Evolutionary conservation across 768 basidiomycete genomes (phyloP), one percentile per base, ranked within the genome.

Genomic region (Boletus tylopilopsis): DNA sequence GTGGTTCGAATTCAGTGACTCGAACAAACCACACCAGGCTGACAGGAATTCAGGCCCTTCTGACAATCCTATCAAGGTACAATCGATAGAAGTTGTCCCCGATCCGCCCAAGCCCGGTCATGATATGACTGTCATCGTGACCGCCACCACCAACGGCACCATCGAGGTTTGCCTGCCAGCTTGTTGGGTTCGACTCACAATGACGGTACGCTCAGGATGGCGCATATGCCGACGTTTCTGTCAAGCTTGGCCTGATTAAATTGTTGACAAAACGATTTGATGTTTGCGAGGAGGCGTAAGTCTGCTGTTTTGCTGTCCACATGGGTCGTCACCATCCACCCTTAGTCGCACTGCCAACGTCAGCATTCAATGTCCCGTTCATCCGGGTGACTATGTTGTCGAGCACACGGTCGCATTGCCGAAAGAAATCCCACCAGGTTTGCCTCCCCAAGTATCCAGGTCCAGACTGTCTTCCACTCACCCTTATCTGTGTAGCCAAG

Each of bases 201-300:
- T 59, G 18, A 70, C 32, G 23, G 12, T 3, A n/a, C 45, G 22
- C 12, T 12, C 55, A 97, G 94, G 85, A 94, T 5, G 96, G 96
- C 6, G 89, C 95, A 33, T 89, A 81, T 59, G 95, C 87, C 8
- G 84, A 94, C 57, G 93, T 99, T 5, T 70, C 71, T 2, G 95
- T 99, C 48, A 98, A 97, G 68, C 76, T 98, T n/a, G 96, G 96
- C 22, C 71, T 91, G 24, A 80, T 99, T 63, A 96, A 91, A 73
- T 66, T 98, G n/a, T 71, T 98, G 27, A 68, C 74, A 38, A 96
- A 90, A 73, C 63, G 57, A 16, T 95, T 97, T 57, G 91, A 97
- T 56, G 70, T 97, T 27, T 98, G 95, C 64, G 77, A 94, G 51
- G 94, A 97, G 70, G 93, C 94, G 90, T 96, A 74, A 61, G 94